Evolutionary conservation across 306 rosid genomes (phyloP), one percentile per base, ranked within the genome.

Genomic region (Vicia villosa): DNA sequence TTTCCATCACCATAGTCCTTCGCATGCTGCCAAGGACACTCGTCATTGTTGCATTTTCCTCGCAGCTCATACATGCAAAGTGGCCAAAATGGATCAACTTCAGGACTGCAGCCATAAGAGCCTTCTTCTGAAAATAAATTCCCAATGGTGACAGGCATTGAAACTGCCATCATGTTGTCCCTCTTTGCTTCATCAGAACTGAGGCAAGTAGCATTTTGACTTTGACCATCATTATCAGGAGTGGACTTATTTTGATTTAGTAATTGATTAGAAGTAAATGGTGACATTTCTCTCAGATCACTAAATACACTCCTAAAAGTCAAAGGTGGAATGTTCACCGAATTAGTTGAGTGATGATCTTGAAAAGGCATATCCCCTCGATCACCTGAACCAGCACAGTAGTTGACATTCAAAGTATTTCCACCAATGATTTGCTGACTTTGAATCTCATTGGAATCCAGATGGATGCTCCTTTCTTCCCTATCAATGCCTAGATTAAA

Each of bases 1-100:
- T 50, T 80, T 43, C 46, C 72, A 72, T 72, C 77, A 75, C 66
- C 54, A 45, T 84, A 80, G 86, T 93, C 93, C 82, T 78, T 86
- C 32, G 80, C 70, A 69, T 94, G 98, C 82, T 94, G 98, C 98
- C 98, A 94, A 60, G 96, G 97, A 57, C 97, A 94, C 78, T 88
- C 96, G 13, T 94, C 94, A 80, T 94, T 85, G 92, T 94, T 94
- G 90, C 98, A 94, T 82, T 90, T 94, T 81, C 98, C 98, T 73
- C 98, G 96, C 46, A 94, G 97, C 68, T 90, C 98, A 85, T 71
- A 94, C 90, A 88, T 85, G 84, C 98, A 94, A 74, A 90, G 96
- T 1, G 98, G 98, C 96, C 91, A 86, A 78, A 84, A 86, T 6
- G 95, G 91, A 74, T 94, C 97, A 76, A 94, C 85, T 7, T 83